phyloP scores from a whole-genome alignment of 1,284 basidiomycete genomes.

The Abortiporus biennis region DNA sequence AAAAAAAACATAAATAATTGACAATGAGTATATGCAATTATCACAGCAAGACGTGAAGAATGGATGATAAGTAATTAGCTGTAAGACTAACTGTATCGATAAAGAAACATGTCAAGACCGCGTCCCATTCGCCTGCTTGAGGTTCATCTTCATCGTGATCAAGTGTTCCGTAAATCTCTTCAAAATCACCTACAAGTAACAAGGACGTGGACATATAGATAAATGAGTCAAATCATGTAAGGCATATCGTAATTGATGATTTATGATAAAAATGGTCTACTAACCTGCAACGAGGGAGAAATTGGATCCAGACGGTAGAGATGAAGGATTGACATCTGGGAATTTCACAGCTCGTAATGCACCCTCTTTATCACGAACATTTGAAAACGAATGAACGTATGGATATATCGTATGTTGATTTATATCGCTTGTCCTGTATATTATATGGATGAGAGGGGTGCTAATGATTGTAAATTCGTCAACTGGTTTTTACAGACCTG shows the following conservation, averaged over 20 bases:
- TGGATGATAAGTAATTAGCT: neutral
- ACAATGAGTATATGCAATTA: neutral
- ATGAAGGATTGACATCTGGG: slow-evolving; percentile 80
- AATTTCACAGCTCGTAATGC: slow-evolving; percentile 67
- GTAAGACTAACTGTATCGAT: slow-evolving; percentile 76
- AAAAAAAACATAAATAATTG: too few relatives aligned
- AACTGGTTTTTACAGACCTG: slow-evolving; percentile 12
- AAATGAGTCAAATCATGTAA: neutral
- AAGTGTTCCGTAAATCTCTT: slow-evolving; percentile 81
- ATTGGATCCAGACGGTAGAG: slow-evolving; percentile 47
- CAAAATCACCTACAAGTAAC: slow-evolving; percentile 70
- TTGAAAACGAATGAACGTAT: slow-evolving; percentile 88
- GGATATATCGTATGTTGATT: slow-evolving; percentile 77
- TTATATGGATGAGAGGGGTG: slow-evolving; percentile 11
- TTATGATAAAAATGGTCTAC: too few relatives aligned
- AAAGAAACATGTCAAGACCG: slow-evolving; percentile 95
- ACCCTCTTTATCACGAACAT: slow-evolving; percentile 52
- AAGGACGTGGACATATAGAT: neutral
- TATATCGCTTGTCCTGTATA: slow-evolving; percentile 55
- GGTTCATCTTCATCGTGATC: slow-evolving; percentile 43
- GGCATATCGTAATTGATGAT: too few relatives aligned
- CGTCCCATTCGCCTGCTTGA: slow-evolving; percentile 79
- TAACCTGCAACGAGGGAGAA: slow-evolving; percentile 76
- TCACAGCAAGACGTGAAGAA: neutral
- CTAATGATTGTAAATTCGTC: slow-evolving; percentile 1